Conservation (phyloP, 2,329 filamentous ascomycete genomes). For the Nothophoma quercina region DNA sequence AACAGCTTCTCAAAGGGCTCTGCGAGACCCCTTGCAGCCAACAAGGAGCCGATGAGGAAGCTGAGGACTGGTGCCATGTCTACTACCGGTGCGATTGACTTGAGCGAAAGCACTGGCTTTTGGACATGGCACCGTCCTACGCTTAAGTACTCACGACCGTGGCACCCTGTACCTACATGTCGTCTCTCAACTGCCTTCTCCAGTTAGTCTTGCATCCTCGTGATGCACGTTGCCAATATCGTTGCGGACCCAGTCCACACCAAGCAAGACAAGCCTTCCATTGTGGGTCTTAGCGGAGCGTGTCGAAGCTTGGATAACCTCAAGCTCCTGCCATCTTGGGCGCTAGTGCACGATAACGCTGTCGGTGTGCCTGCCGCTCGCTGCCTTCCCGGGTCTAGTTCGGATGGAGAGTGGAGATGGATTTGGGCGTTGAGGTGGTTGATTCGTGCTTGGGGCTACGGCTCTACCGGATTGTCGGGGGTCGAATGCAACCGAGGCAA, state of each 20-base stretch:
- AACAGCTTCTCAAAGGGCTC: slow-evolving; percentile 39
- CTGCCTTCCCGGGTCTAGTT: slow-evolving; percentile 4
- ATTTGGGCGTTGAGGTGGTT: background rate
- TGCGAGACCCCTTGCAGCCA: slow-evolving; percentile 31
- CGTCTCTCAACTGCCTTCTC: slow-evolving; percentile 16
- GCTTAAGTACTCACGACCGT: slow-evolving; percentile 7
- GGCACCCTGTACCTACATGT: background rate
- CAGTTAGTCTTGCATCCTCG: slow-evolving; percentile 6
- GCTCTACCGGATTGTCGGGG: background rate
- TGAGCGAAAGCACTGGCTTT: slow-evolving; percentile 18
- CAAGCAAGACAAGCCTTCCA: slow-evolving; percentile 19
- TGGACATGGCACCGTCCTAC: background rate
- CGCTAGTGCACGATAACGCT: slow-evolving; percentile 11
- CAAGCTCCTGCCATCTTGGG: slow-evolving; percentile 15
- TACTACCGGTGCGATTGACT: slow-evolving; percentile 19
- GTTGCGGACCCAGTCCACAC: slow-evolving; percentile 6
- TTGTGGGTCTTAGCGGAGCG: slow-evolving; percentile 10
- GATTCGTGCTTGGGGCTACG: slow-evolving; percentile 4
- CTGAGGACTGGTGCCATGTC: slow-evolving; percentile 34
- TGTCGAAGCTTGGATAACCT: slow-evolving; percentile 14
- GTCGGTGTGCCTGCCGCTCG: slow-evolving; percentile 6
- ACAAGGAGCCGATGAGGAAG: slow-evolving; percentile 33
- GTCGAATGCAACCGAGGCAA: slow-evolving; percentile 10
- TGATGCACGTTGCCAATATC: slow-evolving; percentile 11
- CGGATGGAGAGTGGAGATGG: slow-evolving; percentile 3